Evolutionary conservation across 371 early-diverging fungal genomes (phyloP).

Genomic region (Vairimorpha ceranae): DNA sequence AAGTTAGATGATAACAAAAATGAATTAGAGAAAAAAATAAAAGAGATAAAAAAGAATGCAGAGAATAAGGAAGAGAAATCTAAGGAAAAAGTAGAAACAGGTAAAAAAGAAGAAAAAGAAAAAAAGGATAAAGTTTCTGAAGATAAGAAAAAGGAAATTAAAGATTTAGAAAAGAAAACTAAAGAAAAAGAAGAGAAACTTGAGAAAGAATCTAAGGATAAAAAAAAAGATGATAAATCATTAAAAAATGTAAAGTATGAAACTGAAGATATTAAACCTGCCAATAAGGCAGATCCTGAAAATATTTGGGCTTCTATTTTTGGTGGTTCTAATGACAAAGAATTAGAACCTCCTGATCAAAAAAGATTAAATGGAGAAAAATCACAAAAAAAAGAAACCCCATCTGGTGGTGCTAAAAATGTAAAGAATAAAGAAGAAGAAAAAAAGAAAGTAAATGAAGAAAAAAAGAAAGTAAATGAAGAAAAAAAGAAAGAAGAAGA

Average conservation of each 20-base stretch:
- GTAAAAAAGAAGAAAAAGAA: not conserved
- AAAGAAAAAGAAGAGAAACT: not conserved
- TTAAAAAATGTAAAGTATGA: conserved; percentile 4
- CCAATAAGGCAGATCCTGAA: not conserved
- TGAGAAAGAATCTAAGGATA: not conserved
- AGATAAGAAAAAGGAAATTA: not conserved
- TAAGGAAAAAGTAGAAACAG: not conserved
- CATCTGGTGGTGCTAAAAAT: too few relatives aligned
- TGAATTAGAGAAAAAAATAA: not conserved
- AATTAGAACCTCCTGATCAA: too few relatives aligned
- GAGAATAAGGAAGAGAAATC: not conserved
- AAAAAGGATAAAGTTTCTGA: not conserved
- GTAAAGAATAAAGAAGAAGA: conserved; percentile 32
- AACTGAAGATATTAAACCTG: not conserved
- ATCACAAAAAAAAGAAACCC: too few relatives aligned
- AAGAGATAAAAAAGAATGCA: not conserved
- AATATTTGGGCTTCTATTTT: not conserved
- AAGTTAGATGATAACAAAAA: not conserved
- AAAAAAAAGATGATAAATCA: not conserved
- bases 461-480: not conserved
- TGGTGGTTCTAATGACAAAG: not conserved
- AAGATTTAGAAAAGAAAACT: not conserved
- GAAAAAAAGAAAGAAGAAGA: conserved; percentile 7
- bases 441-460: conserved; percentile 6
- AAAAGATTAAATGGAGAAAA: too few relatives aligned